These are phyloP conservation scores for Amphichorda felina DNA, from an alignment of 2,329 filamentous ascomycete genomes.

Conservation along the genomic window DNA sequence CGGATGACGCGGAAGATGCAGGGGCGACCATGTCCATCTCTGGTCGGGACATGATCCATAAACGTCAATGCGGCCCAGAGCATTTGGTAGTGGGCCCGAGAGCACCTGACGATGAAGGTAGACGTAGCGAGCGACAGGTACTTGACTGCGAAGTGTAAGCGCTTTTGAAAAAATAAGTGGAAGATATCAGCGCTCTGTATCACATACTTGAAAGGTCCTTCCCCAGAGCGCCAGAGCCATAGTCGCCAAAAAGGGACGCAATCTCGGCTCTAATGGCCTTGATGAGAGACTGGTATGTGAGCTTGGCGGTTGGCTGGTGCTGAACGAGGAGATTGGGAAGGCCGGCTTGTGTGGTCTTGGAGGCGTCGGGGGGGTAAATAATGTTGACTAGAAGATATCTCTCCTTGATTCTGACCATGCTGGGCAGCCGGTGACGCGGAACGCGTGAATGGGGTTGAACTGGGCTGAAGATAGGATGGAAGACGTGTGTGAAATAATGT, in stretches of 20 bases:
- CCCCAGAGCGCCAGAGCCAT: slow-evolving; percentile 65
- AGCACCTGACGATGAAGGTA: slow-evolving; percentile 80
- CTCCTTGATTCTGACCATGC: slow-evolving; percentile 93
- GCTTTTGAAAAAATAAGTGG: background rate
- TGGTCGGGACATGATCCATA: slow-evolving; percentile 56
- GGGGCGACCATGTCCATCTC: slow-evolving; percentile 42
- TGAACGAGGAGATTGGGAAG: slow-evolving; percentile 56
- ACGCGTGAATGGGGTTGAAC: background rate
- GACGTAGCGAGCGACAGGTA: slow-evolving; percentile 89
- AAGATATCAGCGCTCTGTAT: too few species aligned
- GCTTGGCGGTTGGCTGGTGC: slow-evolving; percentile 63
- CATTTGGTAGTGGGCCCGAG: slow-evolving; percentile 71
- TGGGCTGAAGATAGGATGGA: background rate
- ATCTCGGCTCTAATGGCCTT: slow-evolving; percentile 62
- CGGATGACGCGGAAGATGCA: slow-evolving; percentile 78
- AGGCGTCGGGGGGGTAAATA: slow-evolving; percentile 59
- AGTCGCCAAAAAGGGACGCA: slow-evolving; percentile 72
- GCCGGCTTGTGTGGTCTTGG: slow-evolving; percentile 18
- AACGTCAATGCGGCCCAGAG: slow-evolving; percentile 85
- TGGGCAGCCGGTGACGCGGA: background rate
- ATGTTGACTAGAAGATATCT: slow-evolving; percentile 93
- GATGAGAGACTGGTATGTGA: slow-evolving; percentile 55
- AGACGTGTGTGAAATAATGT: too few species aligned
- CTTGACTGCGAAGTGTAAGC: slow-evolving; percentile 51
- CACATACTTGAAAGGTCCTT: slow-evolving; percentile 56